Base-by-base conservation (phyloP, 1,139 yeast genomes). In the Blastobotrys niveus region DNA sequence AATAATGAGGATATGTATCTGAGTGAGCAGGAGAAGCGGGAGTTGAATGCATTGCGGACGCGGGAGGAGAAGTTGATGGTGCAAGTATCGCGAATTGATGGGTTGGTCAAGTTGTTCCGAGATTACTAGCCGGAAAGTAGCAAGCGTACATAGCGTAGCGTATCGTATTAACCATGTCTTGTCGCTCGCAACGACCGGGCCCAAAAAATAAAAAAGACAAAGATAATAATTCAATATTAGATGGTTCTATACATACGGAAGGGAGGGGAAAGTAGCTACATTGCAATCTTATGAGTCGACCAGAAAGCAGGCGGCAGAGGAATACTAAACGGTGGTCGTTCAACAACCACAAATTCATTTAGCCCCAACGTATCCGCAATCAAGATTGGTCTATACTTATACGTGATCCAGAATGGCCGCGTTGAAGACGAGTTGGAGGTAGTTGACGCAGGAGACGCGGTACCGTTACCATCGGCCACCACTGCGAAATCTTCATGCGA, bases 1-100 rank as follows among this genome's bases (percentile, higher is more conserved):
- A 95, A 93, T 1, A 77, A 77, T 52, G 96, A 87, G 61, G 77
- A 76, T 27, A 86, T 83, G 55, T 72, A 83, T 49, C 68, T 91
- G 42, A 69, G 88, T 40, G 81, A 82, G 10, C 76, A 82, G 41
- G 98, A 91, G 62, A 70, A 85, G 52, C 73, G 77, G 49, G 89
- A 84, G 50, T 70, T 88, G 55, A 77, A 77, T 48, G 70, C 71
- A 53, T 72, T 85, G 52, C 46, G 60, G 18, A 35, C 43, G 15
- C 44, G 49, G 10, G 72, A 69, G 52, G 66, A 61, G 43, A 57
- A 53, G 42, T 52, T 68, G 22, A 40, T 66, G 40, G 60, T 55
- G 6, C 68, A 62, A 45, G 50, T 67, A 34, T 46, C 48, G 45
- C 48, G 70, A 42, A 46, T 67, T 19, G 72, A 68, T 43, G 53